phyloP scores from a whole-genome alignment of 805 yeast species.

The Teunomyces panamensis region DNA sequence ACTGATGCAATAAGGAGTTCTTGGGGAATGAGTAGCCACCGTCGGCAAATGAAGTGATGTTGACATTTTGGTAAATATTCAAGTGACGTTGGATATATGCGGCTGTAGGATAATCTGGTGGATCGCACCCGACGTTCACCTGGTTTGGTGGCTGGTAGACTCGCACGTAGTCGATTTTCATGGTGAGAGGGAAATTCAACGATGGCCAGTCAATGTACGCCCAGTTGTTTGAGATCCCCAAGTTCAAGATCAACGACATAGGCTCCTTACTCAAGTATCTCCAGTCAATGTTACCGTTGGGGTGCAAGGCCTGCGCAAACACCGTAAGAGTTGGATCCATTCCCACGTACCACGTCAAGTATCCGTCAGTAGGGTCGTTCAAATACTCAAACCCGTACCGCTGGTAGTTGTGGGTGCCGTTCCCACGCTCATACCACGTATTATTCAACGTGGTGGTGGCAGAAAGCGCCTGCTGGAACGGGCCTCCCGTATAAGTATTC shows the following conservation, averaged over 20 bases:
- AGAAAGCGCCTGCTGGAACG: conserved; percentile 89
- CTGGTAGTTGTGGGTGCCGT: conserved; percentile 55
- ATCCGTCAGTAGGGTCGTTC: conserved; percentile 66
- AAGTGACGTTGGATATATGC: conserved; percentile 75
- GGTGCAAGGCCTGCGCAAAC: conserved; percentile 72
- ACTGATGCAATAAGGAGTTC: conserved; percentile 25
- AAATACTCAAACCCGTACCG: conserved; percentile 74
- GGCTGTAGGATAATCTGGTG: conserved; percentile 76
- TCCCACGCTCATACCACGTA: conserved; percentile 77
- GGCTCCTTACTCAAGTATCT: conserved; percentile 86
- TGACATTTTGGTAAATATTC: conserved; percentile 65
- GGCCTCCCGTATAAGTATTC: conserved; percentile 92
- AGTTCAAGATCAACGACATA: conserved; percentile 81
- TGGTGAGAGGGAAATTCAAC: conserved; percentile 69
- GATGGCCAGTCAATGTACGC: conserved; percentile 89
- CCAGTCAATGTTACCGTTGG: conserved; percentile 87
- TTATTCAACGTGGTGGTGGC: conserved; percentile 75
- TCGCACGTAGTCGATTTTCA: conserved; percentile 83
- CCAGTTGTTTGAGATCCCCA: conserved; percentile 92
- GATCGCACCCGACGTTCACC: conserved; percentile 76
- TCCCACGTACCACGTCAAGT: conserved; percentile 86
- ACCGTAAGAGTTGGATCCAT: conserved; percentile 72
- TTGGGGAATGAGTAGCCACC: conserved; percentile 62
- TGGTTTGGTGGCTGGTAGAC: conserved; percentile 80
- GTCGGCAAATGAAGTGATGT: conserved; percentile 67